Evolutionary conservation across 371 early-diverging fungal genomes (phyloP).

Genomic region (Mucor piriformis): DNA sequence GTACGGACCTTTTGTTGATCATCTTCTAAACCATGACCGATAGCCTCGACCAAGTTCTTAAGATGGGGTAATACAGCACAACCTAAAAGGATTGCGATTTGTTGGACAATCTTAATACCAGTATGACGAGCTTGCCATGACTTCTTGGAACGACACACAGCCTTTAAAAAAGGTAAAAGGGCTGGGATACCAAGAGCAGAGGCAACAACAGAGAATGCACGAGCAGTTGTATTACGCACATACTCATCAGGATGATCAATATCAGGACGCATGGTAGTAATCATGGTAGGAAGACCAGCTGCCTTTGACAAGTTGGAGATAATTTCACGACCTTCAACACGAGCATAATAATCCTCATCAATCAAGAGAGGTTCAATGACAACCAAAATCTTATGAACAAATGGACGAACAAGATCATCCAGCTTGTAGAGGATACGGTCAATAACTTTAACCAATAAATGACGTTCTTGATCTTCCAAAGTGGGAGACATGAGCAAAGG

Average conservation of each 20-base stretch:
- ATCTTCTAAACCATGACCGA: slow-evolving; percentile 92
- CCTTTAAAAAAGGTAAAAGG: slow-evolving; percentile 92
- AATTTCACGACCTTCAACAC: slow-evolving; percentile 97
- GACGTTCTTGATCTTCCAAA: slow-evolving; percentile 97
- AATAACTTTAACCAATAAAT: slow-evolving; percentile 95
- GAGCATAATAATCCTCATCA: slow-evolving; percentile 97
- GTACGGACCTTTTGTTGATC: slow-evolving; percentile 96
- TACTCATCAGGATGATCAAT: slow-evolving; percentile 98
- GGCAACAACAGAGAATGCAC: slow-evolving; percentile 97
- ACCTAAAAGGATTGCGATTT: slow-evolving; percentile 93
- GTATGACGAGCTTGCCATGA: slow-evolving; percentile 99
- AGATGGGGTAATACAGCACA: slow-evolving; percentile 96
- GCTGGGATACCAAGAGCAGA: slow-evolving; percentile 96
- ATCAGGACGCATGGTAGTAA: slow-evolving; percentile 97
- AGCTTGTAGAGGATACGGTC: slow-evolving; percentile 95
- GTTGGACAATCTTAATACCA: slow-evolving; percentile 96
- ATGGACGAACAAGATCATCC: slow-evolving; percentile 95
- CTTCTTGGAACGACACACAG: slow-evolving; percentile 93
- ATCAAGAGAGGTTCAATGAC: slow-evolving; percentile 97
- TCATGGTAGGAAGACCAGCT: slow-evolving; percentile 97
- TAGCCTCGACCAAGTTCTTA: slow-evolving; percentile 87
- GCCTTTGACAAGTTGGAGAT: slow-evolving; percentile 97
- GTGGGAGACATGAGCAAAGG: slow-evolving; percentile 96
- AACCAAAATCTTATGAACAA: slow-evolving; percentile 96
- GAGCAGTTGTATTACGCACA: slow-evolving; percentile 97